Evolutionary conservation across 164 flowering plant genomes (phyloP).

Genomic region (Chloranthus sessilifolius): DNA sequence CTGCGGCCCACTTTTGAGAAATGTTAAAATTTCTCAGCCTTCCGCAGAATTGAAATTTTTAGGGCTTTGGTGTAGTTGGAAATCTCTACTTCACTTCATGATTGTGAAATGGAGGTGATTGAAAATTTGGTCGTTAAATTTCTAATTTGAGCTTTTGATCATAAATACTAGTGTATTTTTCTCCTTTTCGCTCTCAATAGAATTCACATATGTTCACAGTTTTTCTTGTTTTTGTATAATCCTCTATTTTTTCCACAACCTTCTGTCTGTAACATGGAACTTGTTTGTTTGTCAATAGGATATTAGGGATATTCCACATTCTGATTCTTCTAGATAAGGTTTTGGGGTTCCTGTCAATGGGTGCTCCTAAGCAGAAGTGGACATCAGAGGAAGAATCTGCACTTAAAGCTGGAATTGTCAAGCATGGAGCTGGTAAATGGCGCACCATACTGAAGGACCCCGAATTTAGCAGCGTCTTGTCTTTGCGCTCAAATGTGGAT

Average conservation of each 20-base stretch:
- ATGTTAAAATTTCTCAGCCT: too few relatives aligned
- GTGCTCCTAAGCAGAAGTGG: constrained; percentile 98
- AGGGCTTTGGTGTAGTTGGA: too few relatives aligned
- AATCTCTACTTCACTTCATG: too few relatives aligned
- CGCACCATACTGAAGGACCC: constrained; percentile 98
- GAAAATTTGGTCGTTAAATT: too few relatives aligned
- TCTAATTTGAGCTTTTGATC: too few relatives aligned
- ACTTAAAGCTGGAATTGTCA: constrained; percentile 79
- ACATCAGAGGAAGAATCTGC: constrained; percentile 92
- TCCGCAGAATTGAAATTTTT: too few relatives aligned
- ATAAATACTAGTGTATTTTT: too few relatives aligned
- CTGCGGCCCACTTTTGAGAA: too few relatives aligned
- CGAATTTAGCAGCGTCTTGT: constrained; percentile 64
- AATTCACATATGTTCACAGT: too few relatives aligned
- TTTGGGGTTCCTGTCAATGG: constrained; percentile 39
- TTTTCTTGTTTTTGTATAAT: too few relatives aligned
- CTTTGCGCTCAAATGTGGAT: constrained; percentile 89
- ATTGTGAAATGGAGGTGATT: too few relatives aligned
- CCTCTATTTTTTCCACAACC: neutral
- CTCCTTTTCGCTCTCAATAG: too few relatives aligned
- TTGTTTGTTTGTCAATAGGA: neutral
- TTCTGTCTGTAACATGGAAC: neutral
- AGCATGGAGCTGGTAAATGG: constrained; percentile 98
- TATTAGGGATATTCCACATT: constrained; percentile 4
- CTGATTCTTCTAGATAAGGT: constrained; percentile 8